A percentile compares a stretch with the other conserved stretches of the same genome.
Evolutionary conservation across 2,329 filamentous ascomycete species (phyloP).

Genomic region (Lachnellula cervina): DNA sequence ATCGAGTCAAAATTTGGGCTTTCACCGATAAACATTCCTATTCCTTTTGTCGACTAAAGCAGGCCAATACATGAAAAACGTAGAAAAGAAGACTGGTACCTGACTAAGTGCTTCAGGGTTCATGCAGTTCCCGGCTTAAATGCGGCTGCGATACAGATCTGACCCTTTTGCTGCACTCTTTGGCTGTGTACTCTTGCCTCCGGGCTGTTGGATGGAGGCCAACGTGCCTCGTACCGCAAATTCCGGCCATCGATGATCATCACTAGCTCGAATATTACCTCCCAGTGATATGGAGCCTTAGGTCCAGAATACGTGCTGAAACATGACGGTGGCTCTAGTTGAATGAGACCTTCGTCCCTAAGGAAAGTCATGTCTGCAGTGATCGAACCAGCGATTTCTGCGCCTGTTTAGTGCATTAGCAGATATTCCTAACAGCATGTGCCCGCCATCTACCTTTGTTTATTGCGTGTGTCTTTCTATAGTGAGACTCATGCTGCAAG

Average conservation of each 20-base stretch:
- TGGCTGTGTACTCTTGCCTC: background rate
- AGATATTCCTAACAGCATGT: background rate
- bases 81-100: too few relatives aligned
- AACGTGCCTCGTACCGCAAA: slow-evolving; percentile 9
- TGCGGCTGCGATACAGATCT: slow-evolving; percentile 4
- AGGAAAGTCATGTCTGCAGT: slow-evolving; percentile 10
- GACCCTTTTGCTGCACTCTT: background rate
- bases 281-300: slow-evolving; percentile 1
- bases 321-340: background rate
- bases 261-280: slow-evolving; percentile 7
- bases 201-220: background rate
- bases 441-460: slow-evolving; percentile 3
- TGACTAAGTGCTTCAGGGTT: background rate
- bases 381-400: slow-evolving; percentile 4
- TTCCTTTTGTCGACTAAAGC: too few relatives aligned
- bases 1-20: too few relatives aligned
- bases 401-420: slow-evolving; percentile 1
- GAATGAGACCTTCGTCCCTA: slow-evolving; percentile 6
- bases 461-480: slow-evolving; percentile 1
- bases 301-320: slow-evolving; percentile 6
- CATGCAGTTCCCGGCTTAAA: slow-evolving; percentile 1
- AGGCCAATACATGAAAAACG: too few relatives aligned
- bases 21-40: too few relatives aligned
- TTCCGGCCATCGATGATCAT: slow-evolving; percentile 8
- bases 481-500: slow-evolving; percentile 1